Base-by-base conservation (phyloP, 805 yeast genomes). In the Candida krabiensis region DNA sequence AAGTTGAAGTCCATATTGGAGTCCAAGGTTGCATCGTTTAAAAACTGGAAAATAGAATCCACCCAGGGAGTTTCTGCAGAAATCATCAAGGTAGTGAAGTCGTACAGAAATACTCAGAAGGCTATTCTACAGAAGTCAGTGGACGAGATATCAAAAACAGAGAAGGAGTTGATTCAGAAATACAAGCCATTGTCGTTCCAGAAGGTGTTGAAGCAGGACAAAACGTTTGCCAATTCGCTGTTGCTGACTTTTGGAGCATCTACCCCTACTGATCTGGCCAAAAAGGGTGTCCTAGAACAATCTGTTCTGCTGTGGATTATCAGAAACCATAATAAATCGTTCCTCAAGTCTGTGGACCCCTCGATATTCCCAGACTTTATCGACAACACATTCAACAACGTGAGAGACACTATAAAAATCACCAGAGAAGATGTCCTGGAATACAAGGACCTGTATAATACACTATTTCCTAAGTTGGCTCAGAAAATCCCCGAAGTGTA, bases 281-380 rank as follows among this genome's bases (percentile, higher is more conserved):
- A 59, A 3, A 65, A 74, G 29, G 66, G 70, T 28, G 67, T 78
- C 31, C 61, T 78, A 40, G 81, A 80, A 39, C 83, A 80, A 47
- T 73, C 75, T 2, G 64, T 85, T 58, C 56, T 81, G 15, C 58
- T 85, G 27, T 85, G 83, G 77, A 63, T 84, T 18, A 75, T 84
- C 24, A 68, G 88, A 49, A 72, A 77, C 40, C 63, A 68, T 40
- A 83, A 80, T 53, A 65, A 63, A 30, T 48, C 55, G 4, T 58
- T 54, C 12, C 66, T 69, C 38, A 54, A 50, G 8, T 58, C 49
- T 3, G 33, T n/a, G 2, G 71, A 66, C 25, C 54, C 55, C 15
- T 58, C 62, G 25, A 58, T 55, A 27, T 59, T 76, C 13, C 85
- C 87, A 1, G 64, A 66, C 2, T 82, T 83, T 70, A 69, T 83